Conservation (phyloP, 352 stramenopile genomes). For the Phytopythium vexans region DNA sequence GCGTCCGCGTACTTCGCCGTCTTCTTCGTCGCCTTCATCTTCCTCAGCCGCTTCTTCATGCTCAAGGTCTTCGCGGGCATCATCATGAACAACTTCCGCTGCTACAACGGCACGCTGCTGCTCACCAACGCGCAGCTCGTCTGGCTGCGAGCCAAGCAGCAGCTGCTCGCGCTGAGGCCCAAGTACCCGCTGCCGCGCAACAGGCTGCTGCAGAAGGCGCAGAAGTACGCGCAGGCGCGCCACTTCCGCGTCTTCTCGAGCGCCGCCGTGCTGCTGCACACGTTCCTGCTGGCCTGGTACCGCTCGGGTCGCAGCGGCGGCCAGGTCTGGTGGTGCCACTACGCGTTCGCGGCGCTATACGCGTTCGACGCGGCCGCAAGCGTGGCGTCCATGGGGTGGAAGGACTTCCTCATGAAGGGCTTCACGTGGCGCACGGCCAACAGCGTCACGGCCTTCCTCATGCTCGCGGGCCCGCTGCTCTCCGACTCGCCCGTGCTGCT, state of each 20-base stretch:
- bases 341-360: constrained; percentile 79
- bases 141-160: constrained; percentile 69
- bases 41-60: constrained; percentile 76
- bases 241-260: constrained; percentile 65
- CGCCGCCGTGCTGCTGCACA: constrained; percentile 61
- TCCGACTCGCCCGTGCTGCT: constrained; percentile 60
- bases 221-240: constrained; percentile 66
- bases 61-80: constrained; percentile 77
- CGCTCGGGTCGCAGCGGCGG: constrained; percentile 35
- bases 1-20: constrained; percentile 78
- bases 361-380: constrained; percentile 63
- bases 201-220: constrained; percentile 45
- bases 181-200: constrained; percentile 76
- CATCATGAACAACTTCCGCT: constrained; percentile 87
- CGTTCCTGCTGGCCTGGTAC: constrained; percentile 69
- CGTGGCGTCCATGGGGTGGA: constrained; percentile 71
- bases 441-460: constrained; percentile 69
- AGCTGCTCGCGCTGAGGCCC: constrained; percentile 55
- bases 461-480: constrained; percentile 65
- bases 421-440: constrained; percentile 81
- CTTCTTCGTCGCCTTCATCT: constrained; percentile 81
- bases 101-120: constrained; percentile 76
- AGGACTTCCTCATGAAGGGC: constrained; percentile 81
- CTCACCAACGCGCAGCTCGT: constrained; percentile 77
- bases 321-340: constrained; percentile 70